Evolutionary conservation across 305 asterid species (phyloP).

Genomic region (Fraxinus baroniana): DNA sequence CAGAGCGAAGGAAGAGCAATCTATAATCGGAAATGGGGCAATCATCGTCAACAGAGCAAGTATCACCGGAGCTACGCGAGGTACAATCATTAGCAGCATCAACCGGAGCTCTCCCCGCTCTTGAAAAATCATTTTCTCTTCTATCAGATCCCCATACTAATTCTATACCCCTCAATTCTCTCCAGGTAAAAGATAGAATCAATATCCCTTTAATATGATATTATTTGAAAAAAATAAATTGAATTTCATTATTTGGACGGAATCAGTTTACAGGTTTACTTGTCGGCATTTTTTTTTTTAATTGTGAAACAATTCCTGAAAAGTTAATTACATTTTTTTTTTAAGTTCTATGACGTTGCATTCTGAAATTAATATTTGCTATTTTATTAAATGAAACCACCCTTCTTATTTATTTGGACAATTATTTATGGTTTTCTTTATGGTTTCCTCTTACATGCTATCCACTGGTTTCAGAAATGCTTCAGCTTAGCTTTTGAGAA

Average conservation of each 20-base stretch:
- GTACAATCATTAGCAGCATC: conserved; percentile 79
- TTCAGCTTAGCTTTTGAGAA: conserved; percentile 46
- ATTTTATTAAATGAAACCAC: not conserved
- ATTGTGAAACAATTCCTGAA: not conserved
- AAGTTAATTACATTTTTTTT: not conserved
- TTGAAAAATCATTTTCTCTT: conserved; percentile 59
- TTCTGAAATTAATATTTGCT: not conserved
- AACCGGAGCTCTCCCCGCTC: conserved; percentile 73
- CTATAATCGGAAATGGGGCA: conserved; percentile 59
- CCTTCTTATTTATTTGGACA: not conserved
- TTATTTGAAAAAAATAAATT: not conserved
- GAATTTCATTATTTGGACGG: not conserved
- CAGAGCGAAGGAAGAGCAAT: not conserved
- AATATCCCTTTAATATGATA: not conserved
- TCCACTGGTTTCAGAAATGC: conserved; percentile 59
- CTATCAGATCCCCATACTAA: conserved; percentile 67
- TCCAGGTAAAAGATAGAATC: conserved; percentile 45
- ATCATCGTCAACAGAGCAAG: conserved; percentile 57
- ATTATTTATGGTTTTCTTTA: too few relatives aligned
- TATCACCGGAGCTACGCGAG: conserved; percentile 62
- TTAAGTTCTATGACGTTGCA: not conserved
- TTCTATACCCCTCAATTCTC: conserved; percentile 55
- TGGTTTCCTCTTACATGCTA: not conserved
- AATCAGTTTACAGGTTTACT: not conserved
- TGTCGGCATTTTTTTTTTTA: not conserved